phyloP scores from a whole-genome alignment of 805 yeast species.

The Sugiyamaella chiloensis region DNA sequence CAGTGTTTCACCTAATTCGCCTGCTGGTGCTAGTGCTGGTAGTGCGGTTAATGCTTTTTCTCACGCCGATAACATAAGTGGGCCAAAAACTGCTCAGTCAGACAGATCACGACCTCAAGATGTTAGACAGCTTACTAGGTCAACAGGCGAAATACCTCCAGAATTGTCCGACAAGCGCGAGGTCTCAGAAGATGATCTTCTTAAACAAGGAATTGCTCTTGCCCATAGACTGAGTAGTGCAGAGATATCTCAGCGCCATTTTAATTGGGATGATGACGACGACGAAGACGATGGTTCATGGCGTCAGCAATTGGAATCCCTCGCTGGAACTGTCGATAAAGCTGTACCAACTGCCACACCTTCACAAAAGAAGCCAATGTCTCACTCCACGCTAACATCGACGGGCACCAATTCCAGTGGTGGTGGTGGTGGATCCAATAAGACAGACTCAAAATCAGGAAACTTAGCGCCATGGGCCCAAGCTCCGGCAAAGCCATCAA shows the following conservation, averaged over 20 bases:
- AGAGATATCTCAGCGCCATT: slow-evolving; percentile 21
- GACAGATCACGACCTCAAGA: not conserved
- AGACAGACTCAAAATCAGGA: not conserved
- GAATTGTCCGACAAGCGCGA: slow-evolving; percentile 12
- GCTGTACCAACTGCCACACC: slow-evolving; percentile 7
- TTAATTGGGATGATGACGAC: slow-evolving; percentile 39
- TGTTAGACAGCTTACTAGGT: not conserved
- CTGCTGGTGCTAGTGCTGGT: not conserved
- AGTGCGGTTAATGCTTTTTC: not conserved
- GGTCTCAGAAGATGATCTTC: slow-evolving; percentile 34
- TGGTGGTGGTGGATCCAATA: not conserved
- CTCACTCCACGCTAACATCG: not conserved
- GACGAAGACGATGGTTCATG: slow-evolving; percentile 38
- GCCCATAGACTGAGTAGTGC: slow-evolving; percentile 32
- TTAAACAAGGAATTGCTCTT: slow-evolving; percentile 34
- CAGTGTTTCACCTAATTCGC: not conserved
- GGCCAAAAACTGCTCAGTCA: slow-evolving; percentile 1
- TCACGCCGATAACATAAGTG: not conserved
- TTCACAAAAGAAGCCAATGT: not conserved
- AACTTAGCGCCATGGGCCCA: slow-evolving; percentile 23
- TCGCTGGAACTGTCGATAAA: slow-evolving; percentile 3
- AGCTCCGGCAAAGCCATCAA: slow-evolving; percentile 4
- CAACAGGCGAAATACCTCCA: not conserved
- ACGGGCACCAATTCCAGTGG: not conserved
- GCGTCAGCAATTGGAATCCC: slow-evolving; percentile 7